Conservation (phyloP, 2,329 filamentous ascomycete genomes). For the Lasiodiplodia theobromae region DNA sequence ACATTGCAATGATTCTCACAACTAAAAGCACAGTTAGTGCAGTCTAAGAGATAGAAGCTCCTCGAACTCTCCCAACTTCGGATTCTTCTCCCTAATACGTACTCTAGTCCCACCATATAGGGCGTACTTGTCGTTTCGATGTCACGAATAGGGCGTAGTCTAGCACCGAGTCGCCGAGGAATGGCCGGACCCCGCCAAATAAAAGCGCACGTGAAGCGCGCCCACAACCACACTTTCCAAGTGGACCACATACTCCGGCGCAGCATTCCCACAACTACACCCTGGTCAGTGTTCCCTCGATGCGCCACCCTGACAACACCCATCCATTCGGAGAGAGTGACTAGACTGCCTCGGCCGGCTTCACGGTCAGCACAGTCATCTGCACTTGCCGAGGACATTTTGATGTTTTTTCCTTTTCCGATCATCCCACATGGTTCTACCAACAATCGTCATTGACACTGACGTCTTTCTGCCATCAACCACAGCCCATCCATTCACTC, state of each 20-base stretch:
- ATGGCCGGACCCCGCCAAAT: background rate
- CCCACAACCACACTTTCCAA: conserved; percentile 1
- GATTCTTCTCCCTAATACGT: too few species aligned
- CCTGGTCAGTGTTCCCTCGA: conserved; percentile 19
- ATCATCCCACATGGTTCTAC: background rate
- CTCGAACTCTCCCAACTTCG: background rate
- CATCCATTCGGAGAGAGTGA: background rate
- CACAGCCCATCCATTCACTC: background rate
- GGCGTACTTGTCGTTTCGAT: background rate
- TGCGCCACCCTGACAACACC: background rate
- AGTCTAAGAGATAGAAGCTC: background rate
- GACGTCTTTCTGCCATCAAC: background rate
- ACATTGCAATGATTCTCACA: background rate
- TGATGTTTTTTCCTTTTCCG: background rate
- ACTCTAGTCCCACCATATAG: background rate
- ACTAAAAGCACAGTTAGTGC: background rate
- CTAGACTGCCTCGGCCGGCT: background rate
- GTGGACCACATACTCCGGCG: conserved; percentile 6
- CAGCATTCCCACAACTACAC: conserved; percentile 15
- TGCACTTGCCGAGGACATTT: background rate
- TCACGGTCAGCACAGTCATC: background rate
- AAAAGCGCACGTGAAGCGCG: conserved; percentile 16
- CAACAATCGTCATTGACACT: background rate
- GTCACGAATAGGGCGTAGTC: conserved; percentile 1
- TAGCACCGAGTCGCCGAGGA: background rate